Conservation (phyloP, 257 asterid genomes). For the Cordia subcordata region DNA sequence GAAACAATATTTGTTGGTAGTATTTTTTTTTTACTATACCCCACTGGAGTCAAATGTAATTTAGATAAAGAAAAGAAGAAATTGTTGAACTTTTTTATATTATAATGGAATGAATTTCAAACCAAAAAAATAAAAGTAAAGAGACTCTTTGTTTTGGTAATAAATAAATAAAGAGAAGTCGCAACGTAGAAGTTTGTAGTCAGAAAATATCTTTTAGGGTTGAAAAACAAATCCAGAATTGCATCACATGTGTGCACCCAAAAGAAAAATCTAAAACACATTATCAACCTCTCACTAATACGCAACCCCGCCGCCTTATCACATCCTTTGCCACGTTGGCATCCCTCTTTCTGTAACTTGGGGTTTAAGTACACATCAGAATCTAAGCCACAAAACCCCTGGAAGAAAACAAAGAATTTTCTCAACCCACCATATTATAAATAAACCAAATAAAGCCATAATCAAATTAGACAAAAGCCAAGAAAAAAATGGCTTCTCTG, state of each 20-base stretch:
- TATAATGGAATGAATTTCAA: no score
- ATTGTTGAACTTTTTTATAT: no score
- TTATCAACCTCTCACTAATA: constrained; percentile 3
- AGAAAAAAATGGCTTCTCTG: constrained; percentile 43
- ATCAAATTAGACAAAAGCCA: constrained; percentile 12
- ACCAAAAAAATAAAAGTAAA: no score
- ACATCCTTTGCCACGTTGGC: constrained; percentile 27
- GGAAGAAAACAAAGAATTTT: constrained; percentile 11
- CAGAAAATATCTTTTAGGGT: constrained; percentile 10
- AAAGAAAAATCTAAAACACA: constrained; percentile 2
- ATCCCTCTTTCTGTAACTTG: constrained; percentile 10
- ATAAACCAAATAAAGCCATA: constrained; percentile 3
- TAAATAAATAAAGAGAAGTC: no score
- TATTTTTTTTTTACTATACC: no score
- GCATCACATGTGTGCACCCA: constrained; percentile 1
- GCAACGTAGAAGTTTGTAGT: no score
- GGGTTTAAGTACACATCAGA: constrained; percentile 13
- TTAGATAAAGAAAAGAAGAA: no score
- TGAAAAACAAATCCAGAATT: not conserved
- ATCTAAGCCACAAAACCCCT: constrained; percentile 7
- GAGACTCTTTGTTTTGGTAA: no score
- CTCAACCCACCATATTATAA: constrained; percentile 17
- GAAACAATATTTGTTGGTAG: no score
- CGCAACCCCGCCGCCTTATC: constrained; percentile 38
- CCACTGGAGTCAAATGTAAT: no score